Conservation (phyloP, 768 basidiomycete species). For the Rossbeevera mucosa region DNA sequence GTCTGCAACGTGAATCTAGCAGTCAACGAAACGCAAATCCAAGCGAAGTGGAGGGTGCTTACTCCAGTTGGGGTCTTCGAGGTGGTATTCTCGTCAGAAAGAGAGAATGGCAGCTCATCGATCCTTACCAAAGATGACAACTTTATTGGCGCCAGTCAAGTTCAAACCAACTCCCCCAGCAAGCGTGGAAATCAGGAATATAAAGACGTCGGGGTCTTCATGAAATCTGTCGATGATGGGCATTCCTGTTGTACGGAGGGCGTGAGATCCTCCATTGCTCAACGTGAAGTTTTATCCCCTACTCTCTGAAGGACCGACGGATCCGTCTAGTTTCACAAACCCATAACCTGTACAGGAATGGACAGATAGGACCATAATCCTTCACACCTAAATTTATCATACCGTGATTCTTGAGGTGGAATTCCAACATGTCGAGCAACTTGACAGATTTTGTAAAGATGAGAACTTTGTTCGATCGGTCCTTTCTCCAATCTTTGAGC, state of each 20-base stretch:
- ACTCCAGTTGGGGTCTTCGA: slow-evolving; percentile 92
- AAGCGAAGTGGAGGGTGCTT: slow-evolving; percentile 34
- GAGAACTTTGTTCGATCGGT: slow-evolving; percentile 76
- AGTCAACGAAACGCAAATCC: not conserved
- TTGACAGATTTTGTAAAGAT: slow-evolving; percentile 94
- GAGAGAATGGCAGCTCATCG: not conserved
- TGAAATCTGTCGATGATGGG: slow-evolving; percentile 82
- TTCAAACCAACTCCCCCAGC: slow-evolving; percentile 92
- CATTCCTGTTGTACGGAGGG: slow-evolving; percentile 54
- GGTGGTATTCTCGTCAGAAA: not conserved
- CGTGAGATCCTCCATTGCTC: slow-evolving; percentile 1
- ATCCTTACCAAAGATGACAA: slow-evolving; percentile 77
- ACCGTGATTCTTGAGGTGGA: slow-evolving; percentile 62
- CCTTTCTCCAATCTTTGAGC: slow-evolving; percentile 63
- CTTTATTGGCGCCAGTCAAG: slow-evolving; percentile 89
- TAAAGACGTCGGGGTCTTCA: slow-evolving; percentile 60
- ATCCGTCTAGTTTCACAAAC: slow-evolving; percentile 79
- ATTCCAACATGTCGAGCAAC: slow-evolving; percentile 79
- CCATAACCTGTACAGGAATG: slow-evolving; percentile 40
- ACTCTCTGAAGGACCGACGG: slow-evolving; percentile 63
- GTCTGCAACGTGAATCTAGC: slow-evolving; percentile 44
- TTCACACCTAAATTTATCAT: not conserved
- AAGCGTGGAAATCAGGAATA: slow-evolving; percentile 86
- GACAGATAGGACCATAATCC: not conserved
- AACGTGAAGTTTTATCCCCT: slow-evolving; percentile 23